These are phyloP conservation scores for Acidiella bohemica DNA, from an alignment of 495 filamentous ascomycete species.

Conservation along the genomic window DNA sequence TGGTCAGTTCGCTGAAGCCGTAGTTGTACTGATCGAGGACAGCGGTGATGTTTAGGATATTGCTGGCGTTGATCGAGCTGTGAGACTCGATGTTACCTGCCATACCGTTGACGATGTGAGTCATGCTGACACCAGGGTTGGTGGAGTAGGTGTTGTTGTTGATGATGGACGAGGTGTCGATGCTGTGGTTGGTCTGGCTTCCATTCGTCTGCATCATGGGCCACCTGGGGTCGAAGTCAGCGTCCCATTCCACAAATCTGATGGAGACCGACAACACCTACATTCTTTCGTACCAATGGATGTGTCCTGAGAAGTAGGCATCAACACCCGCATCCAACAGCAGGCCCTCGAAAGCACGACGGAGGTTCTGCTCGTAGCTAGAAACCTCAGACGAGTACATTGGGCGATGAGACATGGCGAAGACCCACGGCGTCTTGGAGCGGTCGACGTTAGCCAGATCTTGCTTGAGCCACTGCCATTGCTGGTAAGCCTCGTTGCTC, in stretches of 20 bases:
- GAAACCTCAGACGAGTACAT: constrained; percentile 39
- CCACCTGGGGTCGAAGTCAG: too few species aligned
- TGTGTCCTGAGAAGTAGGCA: constrained; percentile 47
- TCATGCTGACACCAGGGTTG: constrained; percentile 26
- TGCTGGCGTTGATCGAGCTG: constrained; percentile 24
- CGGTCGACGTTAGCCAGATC: constrained; percentile 18
- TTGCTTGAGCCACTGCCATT: constrained; percentile 16
- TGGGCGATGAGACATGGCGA: constrained; percentile 46
- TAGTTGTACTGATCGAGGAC: constrained; percentile 36
- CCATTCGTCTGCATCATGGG: too few species aligned
- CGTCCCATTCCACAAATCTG: too few species aligned
- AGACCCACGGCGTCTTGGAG: constrained; percentile 41
- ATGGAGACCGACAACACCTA: too few species aligned
- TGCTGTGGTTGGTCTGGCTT: constrained; percentile 3
- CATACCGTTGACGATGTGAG: constrained; percentile 16
- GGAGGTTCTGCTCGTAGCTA: constrained; percentile 16
- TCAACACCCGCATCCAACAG: constrained; percentile 45
- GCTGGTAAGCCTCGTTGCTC: constrained; percentile 27
- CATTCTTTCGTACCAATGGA: constrained; percentile 45
- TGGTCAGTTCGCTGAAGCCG: constrained; percentile 38
- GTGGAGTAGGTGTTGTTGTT: constrained; percentile 31
- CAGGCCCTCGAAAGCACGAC: constrained; percentile 33
- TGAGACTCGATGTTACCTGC: constrained; percentile 21
- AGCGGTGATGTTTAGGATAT: constrained; percentile 32
- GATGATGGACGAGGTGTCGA: constrained; percentile 26